Evolutionary conservation across 768 basidiomycete species (phyloP), one percentile per base, ranked within the genome.

Genomic region (Artomyces pyxidatus): DNA sequence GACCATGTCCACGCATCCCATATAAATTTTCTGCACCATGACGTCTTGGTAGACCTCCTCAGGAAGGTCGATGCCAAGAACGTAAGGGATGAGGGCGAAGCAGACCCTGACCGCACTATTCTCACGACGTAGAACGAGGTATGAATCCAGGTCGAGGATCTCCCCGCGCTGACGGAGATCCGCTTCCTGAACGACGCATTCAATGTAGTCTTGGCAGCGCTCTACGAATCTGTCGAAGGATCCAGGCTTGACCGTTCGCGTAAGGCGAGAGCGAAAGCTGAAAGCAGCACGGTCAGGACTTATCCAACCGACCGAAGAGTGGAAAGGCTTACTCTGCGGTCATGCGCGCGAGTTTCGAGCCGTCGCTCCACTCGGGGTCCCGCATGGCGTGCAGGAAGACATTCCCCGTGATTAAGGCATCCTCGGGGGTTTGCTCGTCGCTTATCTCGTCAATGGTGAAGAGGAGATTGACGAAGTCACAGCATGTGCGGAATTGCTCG

Each of bases 381-480:
- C 63, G 68, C 71, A 84, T 71, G 10, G 74, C 74, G 48, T 75
- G 71, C 42, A 78, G 63, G 53, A 77, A 76, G 21, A 74, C 67
- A 41, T 73, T 67, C 16, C 78, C 77, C 25, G 77, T 81, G 22
- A 65, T 65, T 37, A 68, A 68, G 35, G 79, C 82, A 42, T 76
- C 81, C 47, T 65, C 63, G 23, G 75, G 76, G 58, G 67, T 72
- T 60, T 83, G 82, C 49, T 82, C 80, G 54, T 83, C 81, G 61
- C 78, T 82, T 46, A 81, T 71, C 63, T 84, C 82, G 62, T 85
- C 83, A 42, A 83, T 70, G 50, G 79, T 76, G 65, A 81, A 84
- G 25, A 85, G 71, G 11, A 79, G 65, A 57, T 83, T 81, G 50
- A 81, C 73, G 51, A 80, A 79, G 63, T 84, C 81, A 58, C 80